Base-by-base conservation (phyloP, 2,329 filamentous ascomycete species). In the Penicillium sp. region DNA sequence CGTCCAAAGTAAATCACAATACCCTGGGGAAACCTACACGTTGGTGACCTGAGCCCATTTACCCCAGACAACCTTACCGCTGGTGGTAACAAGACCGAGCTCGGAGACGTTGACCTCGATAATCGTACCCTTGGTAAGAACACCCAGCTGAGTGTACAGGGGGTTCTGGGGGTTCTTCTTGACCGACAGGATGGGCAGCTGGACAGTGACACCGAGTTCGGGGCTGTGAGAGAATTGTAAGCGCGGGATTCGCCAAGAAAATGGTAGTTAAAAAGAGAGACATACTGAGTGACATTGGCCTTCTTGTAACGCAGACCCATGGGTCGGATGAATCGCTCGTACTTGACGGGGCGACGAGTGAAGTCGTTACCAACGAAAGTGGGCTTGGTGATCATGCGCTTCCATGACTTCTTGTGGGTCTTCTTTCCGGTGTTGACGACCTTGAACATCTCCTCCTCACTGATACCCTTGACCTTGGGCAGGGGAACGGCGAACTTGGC, bases 391-490 rank as follows among this genome's bases (percentile, higher is more conserved):
- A 91, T 87, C 82, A 83, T 80, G 36, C 80, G 66, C 73, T 85
- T 84, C 78, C 80, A 83, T 34, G 81, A 82, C 82, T 94, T 95
- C 84, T 95, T 92, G 52, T 87, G 82, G 2, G 88, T 91, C 83
- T 96, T 97, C 85, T 95, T 95, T 67, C 94, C 93, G 28, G 93
- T 97, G 79, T 92, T 92, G 69, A 97, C 87, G 13, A 96, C 92
- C 77, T 91, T 93, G 82, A 97, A 97, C 89, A 97, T 93, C 80
- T 96, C 93, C 81, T 96, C 91, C 79, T 97, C 93, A 63, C 85
- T 87, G 66, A 97, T 97, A 61, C 91, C 93, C 68, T 90, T 86
- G 40, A 97, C 94, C 79, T 96, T 97, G 31, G 94, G 94, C 69
- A 99, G 75, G 1, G 94, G 94, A 34, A 97, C 94, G 28, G 84